Conservation (phyloP, 148 eudicot genomes). For the Cornus suecica region DNA sequence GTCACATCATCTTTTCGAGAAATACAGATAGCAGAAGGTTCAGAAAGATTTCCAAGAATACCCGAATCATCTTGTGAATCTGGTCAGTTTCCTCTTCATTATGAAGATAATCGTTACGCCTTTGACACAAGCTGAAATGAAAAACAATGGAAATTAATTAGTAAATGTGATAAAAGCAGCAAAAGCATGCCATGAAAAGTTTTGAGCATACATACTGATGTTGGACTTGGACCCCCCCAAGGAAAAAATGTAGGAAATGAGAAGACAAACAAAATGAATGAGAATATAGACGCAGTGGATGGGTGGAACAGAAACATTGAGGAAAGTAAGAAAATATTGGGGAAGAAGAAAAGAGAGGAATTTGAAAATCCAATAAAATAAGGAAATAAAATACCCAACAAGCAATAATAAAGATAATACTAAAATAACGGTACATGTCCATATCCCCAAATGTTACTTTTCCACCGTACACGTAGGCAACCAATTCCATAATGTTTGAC, state of each 20-base stretch:
- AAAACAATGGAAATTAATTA: neutral
- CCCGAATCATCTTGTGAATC: neutral
- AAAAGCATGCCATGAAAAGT: neutral
- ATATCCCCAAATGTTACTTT: neutral
- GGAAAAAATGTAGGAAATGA: neutral
- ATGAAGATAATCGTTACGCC: neutral
- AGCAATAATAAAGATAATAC: too few relatives aligned
- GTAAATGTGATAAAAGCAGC: neutral
- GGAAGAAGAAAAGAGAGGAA: too few relatives aligned
- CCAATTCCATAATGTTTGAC: too few relatives aligned
- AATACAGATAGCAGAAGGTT: neutral
- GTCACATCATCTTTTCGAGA: neutral
- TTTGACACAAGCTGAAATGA: neutral
- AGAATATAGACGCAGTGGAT: too few relatives aligned
- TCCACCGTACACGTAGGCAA: too few relatives aligned
- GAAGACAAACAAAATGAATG: neutral
- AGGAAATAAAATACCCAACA: too few relatives aligned
- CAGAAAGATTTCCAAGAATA: neutral
- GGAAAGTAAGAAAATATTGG: too few relatives aligned
- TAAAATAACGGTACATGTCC: neutral
- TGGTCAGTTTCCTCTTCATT: neutral
- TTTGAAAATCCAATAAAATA: too few relatives aligned
- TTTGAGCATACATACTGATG: neutral
- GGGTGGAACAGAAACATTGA: neutral
- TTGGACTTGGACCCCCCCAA: too few relatives aligned